These are phyloP conservation scores for Triticum aestivum DNA, from an alignment of 176 grass and related monocot species.

Conservation along the genomic window IWGSC_CS_RefSeq_v2.1 NC_057812.1:731798238-731798737, in stretches of 20 bases:
- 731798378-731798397: conserved; percentile 34
- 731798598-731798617: conserved; percentile 49
- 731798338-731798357: background rate
- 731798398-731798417: conserved; percentile 9
- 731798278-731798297: background rate
- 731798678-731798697: conserved; percentile 70
- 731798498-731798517: conserved; percentile 58
- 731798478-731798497: conserved; percentile 49
- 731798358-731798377: conserved; percentile 33
- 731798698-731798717: conserved; percentile 51
- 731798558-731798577: conserved; percentile 27
- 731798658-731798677: conserved; percentile 14
- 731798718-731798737: background rate
- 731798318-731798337: background rate
- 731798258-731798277: conserved; percentile 41
- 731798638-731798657: background rate
- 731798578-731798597: conserved; percentile 64
- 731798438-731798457: conserved; percentile 14
- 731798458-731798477: conserved; percentile 28
- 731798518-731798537: conserved; percentile 44
- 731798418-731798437: conserved; percentile 33
- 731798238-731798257: conserved; percentile 35
- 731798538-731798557: background rate
- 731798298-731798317: background rate
- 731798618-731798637: background rate